Evolutionary conservation across 306 rosid genomes (phyloP).

Genomic region (Cyamopsis tetragonoloba): DNA sequence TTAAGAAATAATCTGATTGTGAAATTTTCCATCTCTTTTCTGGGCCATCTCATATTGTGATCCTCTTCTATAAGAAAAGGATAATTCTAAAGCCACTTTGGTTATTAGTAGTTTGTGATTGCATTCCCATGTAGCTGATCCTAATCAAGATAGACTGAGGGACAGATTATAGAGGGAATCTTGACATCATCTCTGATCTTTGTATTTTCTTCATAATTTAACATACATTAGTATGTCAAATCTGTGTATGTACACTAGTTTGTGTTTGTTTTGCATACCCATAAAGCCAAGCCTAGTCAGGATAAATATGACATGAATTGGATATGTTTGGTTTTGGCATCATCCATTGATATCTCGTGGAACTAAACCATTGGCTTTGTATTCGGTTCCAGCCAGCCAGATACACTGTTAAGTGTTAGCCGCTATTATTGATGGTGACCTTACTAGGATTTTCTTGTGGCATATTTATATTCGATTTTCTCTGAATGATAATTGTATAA

Average conservation of each 20-base stretch:
- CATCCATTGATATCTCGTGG: neutral
- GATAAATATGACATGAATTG: neutral
- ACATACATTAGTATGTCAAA: neutral
- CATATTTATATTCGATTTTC: neutral
- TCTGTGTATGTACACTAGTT: neutral
- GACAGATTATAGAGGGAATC: neutral
- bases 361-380: neutral
- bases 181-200: neutral
- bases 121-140: neutral
- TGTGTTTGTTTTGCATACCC: conserved; percentile 1
- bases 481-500: neutral
- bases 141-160: neutral
- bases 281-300: neutral
- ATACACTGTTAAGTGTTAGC: neutral
- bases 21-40: neutral
- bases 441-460: neutral
- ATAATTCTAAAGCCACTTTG: neutral
- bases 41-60: neutral
- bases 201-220: neutral
- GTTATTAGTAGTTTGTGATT: neutral
- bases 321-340: neutral
- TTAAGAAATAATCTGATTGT: neutral
- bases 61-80: neutral
- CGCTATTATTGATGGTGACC: neutral
- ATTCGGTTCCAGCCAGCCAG: neutral